A percentile compares a stretch with the other conserved stretches of the same genome.
phyloP scores from a whole-genome alignment of 768 basidiomycete species.

The Hebeloma cylindrosporum region DNA sequence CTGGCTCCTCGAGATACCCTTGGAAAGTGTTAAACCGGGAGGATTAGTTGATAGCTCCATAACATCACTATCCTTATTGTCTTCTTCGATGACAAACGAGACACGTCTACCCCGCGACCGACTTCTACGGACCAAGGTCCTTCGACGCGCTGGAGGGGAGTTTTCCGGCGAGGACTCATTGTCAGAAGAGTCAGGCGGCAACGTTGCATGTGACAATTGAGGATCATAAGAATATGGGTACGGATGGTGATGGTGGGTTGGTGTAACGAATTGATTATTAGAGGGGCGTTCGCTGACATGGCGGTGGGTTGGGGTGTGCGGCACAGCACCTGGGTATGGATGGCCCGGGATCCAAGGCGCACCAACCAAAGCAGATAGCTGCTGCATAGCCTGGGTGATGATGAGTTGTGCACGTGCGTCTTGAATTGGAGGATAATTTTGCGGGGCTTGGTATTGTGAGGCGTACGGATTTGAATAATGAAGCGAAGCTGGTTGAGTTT shows the following conservation, averaged over 20 bases:
- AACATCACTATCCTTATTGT: conserved; percentile 19
- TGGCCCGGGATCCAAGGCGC: conserved; percentile 27
- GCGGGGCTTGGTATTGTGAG: conserved; percentile 23
- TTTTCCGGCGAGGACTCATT: conserved; percentile 39
- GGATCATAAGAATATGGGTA: conserved; percentile 45
- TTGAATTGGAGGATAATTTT: conserved; percentile 32
- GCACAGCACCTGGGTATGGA: conserved; percentile 20
- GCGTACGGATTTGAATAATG: conserved; percentile 24
- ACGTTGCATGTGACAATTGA: conserved; percentile 42
- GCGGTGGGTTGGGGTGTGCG: conserved; percentile 32
- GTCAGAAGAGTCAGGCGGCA: conserved; percentile 56
- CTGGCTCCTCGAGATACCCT: not conserved
- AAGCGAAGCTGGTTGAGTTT: conserved; percentile 1
- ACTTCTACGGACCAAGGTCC: conserved; percentile 47
- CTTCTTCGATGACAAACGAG: conserved; percentile 48
- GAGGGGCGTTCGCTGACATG: conserved; percentile 21
- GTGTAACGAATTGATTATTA: conserved; percentile 33
- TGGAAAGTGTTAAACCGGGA: conserved; percentile 3
- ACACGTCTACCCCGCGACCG: conserved; percentile 55
- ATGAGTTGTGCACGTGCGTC: conserved; percentile 43
- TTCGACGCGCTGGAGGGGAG: conserved; percentile 27
- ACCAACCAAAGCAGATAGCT: conserved; percentile 36
- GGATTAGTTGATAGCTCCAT: conserved; percentile 12
- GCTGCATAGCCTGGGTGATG: conserved; percentile 44
- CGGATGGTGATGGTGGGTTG: conserved; percentile 37